Evolutionary conservation across 169 alveolate species (phyloP), one percentile per base, ranked within the genome.

Genomic region (Cryptosporidium bovis): DNA sequence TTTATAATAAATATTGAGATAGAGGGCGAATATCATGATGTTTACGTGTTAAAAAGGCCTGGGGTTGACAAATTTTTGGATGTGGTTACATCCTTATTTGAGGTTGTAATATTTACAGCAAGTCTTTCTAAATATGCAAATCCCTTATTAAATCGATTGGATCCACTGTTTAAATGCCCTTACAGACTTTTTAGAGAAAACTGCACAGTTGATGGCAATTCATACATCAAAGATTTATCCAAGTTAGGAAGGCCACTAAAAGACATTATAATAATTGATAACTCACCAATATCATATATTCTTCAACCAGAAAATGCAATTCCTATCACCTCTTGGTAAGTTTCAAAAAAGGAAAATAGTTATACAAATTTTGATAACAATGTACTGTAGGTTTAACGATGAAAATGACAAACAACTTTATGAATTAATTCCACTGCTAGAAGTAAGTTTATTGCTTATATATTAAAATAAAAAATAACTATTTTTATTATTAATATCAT

Each of bases 261-360:
- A 48, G 95, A 95, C 46, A 90, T 95, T 15, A 93, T 96, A 20
- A 93, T 95, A 18, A 90, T 96, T 56, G 99, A 96, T 82, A 96
- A 97, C 91, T 95, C 98, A 27, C 96, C 97, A n/a, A 89, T 92
- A 56, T 94, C 97, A 34, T 96, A 95, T 82, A 65, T 93, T 29
- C 92, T 95, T 66, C 95, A 97, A 69, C 97, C 97, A 36, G 96
- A 95, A 71, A 96, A 96, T 85, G 98, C 98, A 13, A 89, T 97
- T 31, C 97, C 98, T 58, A 95, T 95, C 67, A 90, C 91, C 48
- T 93, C 97, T 83, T 97, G 98, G 96, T 91, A 90, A 27, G 91
- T 18, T 55, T 64, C 36, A 69, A 20, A 82, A 51, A 20, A 44
- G 31, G 15, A 51, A 12, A 65, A 83, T 48, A 83, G 44, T 40